Percentiles rank a stretch among this genome's conserved stretches.
phyloP scores from a whole-genome alignment of 495 filamentous ascomycete species.

The Annulohypoxylon bovei region DNA sequence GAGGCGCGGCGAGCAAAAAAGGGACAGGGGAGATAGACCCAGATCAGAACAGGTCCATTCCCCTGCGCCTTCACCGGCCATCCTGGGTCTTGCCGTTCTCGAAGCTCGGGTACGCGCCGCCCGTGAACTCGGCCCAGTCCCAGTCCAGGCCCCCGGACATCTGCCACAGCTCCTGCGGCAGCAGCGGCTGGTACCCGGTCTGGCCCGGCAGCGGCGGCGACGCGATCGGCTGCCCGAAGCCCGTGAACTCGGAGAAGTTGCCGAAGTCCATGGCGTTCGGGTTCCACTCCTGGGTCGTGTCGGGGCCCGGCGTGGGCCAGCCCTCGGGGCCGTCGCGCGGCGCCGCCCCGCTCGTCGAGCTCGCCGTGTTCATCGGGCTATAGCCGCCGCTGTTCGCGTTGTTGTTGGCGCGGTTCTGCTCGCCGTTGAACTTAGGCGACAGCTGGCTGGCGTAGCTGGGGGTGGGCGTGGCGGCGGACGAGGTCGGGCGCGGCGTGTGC shows the following conservation, averaged over 20 bases:
- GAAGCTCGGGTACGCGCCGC: conserved; percentile 61
- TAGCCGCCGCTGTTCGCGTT: conserved; percentile 36
- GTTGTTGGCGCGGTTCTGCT: conserved; percentile 49
- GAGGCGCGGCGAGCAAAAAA: not conserved
- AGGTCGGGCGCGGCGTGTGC: conserved; percentile 32
- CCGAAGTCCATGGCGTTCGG: conserved; percentile 50
- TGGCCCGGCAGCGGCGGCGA: conserved; percentile 48
- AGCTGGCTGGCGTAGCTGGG: conserved; percentile 47
- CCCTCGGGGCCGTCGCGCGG: conserved; percentile 35
- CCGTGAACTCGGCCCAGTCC: conserved; percentile 95
- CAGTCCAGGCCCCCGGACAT: conserved; percentile 97
- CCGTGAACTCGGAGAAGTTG: conserved; percentile 61
- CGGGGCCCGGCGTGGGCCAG: conserved; percentile 36
- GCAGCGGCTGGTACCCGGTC: conserved; percentile 79
- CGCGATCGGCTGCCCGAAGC: conserved; percentile 54
- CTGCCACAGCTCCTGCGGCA: conserved; percentile 97
- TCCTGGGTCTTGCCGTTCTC: conserved; percentile 56
- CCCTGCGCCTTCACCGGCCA: not conserved
- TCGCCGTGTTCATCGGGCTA: conserved; percentile 51
- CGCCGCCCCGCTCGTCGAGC: conserved; percentile 34
- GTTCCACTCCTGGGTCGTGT: conserved; percentile 40
- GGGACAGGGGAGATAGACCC: not conserved
- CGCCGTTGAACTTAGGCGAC: conserved; percentile 53
- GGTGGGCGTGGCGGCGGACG: conserved; percentile 45
- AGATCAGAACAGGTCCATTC: no score